Evolutionary conservation across 2,329 filamentous ascomycete species (phyloP), one percentile per base, ranked within the genome.

Genomic region (Neonectria magnoliae): DNA sequence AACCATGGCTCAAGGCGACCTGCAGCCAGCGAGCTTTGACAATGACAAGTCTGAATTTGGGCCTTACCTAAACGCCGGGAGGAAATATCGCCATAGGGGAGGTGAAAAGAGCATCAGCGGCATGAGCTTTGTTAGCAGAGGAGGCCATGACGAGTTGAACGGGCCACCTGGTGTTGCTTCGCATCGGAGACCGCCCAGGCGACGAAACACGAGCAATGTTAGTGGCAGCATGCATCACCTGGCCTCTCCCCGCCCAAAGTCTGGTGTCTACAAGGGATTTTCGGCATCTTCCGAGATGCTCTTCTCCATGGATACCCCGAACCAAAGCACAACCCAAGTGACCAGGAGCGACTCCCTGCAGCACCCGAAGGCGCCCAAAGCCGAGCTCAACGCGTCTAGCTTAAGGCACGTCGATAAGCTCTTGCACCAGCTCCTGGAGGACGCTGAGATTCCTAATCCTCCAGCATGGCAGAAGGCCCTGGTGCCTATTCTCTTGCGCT

Each of bases 391-490:
- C 69, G 88, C 90, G 67, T 93, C 93, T 6, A 98, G 96, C 76
- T 81, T 97, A 64, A 89, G 93, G 68, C 96, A 99, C 81, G 93
- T 98, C 20, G 91, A 91, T 69, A 93, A 90, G 74, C 86, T 99
- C 4, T 84, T 99, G 16, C 89, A 88, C 44, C 96, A 99, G 77
- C 85, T 98, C 38, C 81, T 99, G 1, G 85, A 90, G 65, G 95
- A 98, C 76, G 87, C 89, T 2, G 84, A 87, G 3, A 88, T 99
- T 25, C 86, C 91, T 13, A 91, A 93, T 71, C 84, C 89, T 1
- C 82, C 87, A 2, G 91, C 91, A 29, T 99, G 96, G 96, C 93
- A 98, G 76, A 94, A 90, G 70, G 93, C 95, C 0, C 83, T 99
- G 13, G 87, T 98, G 55, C 96, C 96, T 0, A 97, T 99, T 57